Evolutionary conservation across 345 rosid genomes (phyloP).

Genomic region (Alliaria petiolata): DNA sequence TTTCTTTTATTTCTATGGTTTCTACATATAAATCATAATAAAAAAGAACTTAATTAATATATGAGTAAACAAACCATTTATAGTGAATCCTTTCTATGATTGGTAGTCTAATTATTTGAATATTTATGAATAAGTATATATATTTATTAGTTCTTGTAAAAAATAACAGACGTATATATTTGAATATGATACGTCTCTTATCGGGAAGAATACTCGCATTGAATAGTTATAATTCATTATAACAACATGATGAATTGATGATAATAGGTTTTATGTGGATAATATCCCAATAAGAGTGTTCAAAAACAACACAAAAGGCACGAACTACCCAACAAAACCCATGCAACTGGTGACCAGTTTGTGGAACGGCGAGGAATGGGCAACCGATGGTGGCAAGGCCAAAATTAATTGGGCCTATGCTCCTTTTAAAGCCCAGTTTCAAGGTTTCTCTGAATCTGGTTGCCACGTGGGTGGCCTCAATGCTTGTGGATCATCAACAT

Average conservation of each 20-base stretch:
- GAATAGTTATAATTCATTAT: neutral
- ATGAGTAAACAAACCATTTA: too few species aligned
- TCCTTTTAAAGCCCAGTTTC: slow-evolving; percentile 47
- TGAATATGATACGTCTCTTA: neutral
- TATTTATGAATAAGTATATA: neutral
- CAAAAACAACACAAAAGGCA: slow-evolving; percentile 41
- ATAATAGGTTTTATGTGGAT: slow-evolving; percentile 37
- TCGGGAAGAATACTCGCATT: neutral
- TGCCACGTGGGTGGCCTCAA: slow-evolving; percentile 18
- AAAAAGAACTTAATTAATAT: too few species aligned
- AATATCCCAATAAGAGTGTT: slow-evolving; percentile 52
- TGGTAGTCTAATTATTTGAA: neutral
- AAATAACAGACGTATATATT: neutral
- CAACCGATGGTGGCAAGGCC: slow-evolving; percentile 51
- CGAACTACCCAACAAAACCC: slow-evolving; percentile 8
- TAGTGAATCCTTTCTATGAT: too few species aligned
- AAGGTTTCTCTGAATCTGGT: slow-evolving; percentile 37
- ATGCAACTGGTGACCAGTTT: slow-evolving; percentile 53
- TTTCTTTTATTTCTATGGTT: too few species aligned
- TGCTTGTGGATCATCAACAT: slow-evolving; percentile 7
- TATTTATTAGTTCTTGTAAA: neutral
- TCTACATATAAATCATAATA: too few species aligned
- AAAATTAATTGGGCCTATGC: slow-evolving; percentile 49
- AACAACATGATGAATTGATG: neutral
- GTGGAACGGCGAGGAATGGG: slow-evolving; percentile 66